phyloP scores from a whole-genome alignment of 1,284 basidiomycete species.

The Papiliotrema flavescens region DNA sequence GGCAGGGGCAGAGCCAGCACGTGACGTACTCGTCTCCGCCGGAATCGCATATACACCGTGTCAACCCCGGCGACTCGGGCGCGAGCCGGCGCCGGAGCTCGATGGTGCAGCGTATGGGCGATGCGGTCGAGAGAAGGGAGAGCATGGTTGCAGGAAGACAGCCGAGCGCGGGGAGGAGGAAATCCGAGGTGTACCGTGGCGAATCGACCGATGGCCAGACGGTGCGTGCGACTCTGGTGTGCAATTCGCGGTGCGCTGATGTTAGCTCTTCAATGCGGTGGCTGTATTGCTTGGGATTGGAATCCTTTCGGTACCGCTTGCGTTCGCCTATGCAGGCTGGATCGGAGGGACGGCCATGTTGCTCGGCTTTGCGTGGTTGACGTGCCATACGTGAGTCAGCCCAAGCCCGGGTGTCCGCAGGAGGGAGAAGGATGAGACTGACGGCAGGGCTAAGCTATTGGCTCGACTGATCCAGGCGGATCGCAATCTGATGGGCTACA shows the following conservation, averaged over 20 bases:
- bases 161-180: slow-evolving; percentile 34
- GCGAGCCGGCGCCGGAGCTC: slow-evolving; percentile 15
- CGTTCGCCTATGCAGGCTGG: slow-evolving; percentile 86
- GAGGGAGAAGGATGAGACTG: too few species aligned
- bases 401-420: background rate
- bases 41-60: background rate
- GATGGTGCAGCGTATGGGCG: background rate
- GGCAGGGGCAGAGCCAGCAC: background rate
- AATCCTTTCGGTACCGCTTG: slow-evolving; percentile 82
- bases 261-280: slow-evolving; percentile 81
- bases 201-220: slow-evolving; percentile 71
- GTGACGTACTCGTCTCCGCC: background rate
- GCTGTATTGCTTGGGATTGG: slow-evolving; percentile 85
- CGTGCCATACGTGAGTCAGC: slow-evolving; percentile 75
- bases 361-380: slow-evolving; percentile 70
- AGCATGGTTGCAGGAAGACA: slow-evolving; percentile 3
- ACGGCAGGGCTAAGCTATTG: slow-evolving; percentile 71
- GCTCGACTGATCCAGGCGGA: slow-evolving; percentile 70
- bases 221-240: slow-evolving; percentile 51
- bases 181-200: slow-evolving; percentile 52
- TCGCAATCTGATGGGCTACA: slow-evolving; percentile 69
- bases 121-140: too few species aligned
- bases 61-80: slow-evolving; percentile 14
- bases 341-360: slow-evolving; percentile 69
- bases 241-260: background rate